Conservation (phyloP, 352 stramenopile genomes). For the Globisporangium ultimum region DNA sequence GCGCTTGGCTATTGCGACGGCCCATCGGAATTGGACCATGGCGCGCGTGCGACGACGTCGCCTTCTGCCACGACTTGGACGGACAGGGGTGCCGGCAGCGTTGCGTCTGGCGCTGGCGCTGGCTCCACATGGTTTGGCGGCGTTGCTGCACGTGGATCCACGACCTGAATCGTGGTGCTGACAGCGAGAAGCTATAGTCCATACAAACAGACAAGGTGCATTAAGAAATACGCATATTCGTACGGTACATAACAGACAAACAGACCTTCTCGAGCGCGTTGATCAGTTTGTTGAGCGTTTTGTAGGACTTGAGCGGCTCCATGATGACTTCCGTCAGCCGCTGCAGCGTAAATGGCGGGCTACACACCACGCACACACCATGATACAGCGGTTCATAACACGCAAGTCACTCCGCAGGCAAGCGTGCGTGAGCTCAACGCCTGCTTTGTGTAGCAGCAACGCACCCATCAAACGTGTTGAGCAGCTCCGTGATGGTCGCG, state of each 20-base stretch:
- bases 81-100: constrained; percentile 9
- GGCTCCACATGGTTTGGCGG: background rate
- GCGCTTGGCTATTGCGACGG: constrained; percentile 5
- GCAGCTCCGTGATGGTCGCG: constrained; percentile 48
- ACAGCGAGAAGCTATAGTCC: constrained; percentile 46
- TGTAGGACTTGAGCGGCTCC: constrained; percentile 67
- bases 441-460: background rate
- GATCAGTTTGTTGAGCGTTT: constrained; percentile 72
- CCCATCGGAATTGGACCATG: constrained; percentile 34
- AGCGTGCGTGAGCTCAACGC: background rate
- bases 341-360: constrained; percentile 80
- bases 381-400: background rate
- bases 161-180: constrained; percentile 63
- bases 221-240: background rate
- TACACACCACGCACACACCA: constrained; percentile 5
- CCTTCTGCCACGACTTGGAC: constrained; percentile 22
- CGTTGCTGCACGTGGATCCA: constrained; percentile 36
- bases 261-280: constrained; percentile 78
- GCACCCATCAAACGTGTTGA: constrained; percentile 60
- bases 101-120: background rate
- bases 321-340: constrained; percentile 75
- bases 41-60: constrained; percentile 42
- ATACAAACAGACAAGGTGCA: background rate
- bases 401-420: background rate
- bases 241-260: background rate